Conservation (phyloP, 257 asterid genomes). For the Ehretia macrophylla region DNA sequence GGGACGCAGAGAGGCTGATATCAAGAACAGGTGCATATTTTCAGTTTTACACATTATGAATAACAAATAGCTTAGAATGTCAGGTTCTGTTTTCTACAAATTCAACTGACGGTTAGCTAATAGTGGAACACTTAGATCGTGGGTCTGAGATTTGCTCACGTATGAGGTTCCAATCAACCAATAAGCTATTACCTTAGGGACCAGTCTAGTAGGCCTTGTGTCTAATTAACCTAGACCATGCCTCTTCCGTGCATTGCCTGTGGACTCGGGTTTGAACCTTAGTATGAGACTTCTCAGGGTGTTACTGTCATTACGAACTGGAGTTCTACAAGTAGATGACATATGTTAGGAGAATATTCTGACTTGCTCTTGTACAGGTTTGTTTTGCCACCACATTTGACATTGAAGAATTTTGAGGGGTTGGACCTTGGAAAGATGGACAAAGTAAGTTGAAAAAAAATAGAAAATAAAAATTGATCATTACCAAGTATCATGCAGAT, state of each 20-base stretch:
- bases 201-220: too few relatives aligned
- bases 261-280: too few relatives aligned
- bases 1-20: constrained; percentile 92
- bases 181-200: too few relatives aligned
- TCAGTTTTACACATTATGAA: neutral
- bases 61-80: neutral
- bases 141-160: too few relatives aligned
- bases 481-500: neutral
- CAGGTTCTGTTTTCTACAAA: constrained; percentile 1
- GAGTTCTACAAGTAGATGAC: too few relatives aligned
- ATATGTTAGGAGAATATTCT: neutral
- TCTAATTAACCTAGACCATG: too few relatives aligned
- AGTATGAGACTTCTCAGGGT: too few relatives aligned
- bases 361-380: constrained; percentile 24
- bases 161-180: too few relatives aligned
- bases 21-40: constrained; percentile 63
- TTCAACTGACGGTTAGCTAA: too few relatives aligned
- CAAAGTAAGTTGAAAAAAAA: constrained; percentile 35
- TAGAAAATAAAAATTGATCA: neutral
- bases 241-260: too few relatives aligned
- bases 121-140: too few relatives aligned
- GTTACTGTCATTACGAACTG: too few relatives aligned
- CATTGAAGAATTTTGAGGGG: constrained; percentile 83
- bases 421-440: constrained; percentile 82
- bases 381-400: constrained; percentile 56